Base-by-base conservation (phyloP, 1,284 basidiomycete genomes). In the Cryptococcus sp. region DNA sequence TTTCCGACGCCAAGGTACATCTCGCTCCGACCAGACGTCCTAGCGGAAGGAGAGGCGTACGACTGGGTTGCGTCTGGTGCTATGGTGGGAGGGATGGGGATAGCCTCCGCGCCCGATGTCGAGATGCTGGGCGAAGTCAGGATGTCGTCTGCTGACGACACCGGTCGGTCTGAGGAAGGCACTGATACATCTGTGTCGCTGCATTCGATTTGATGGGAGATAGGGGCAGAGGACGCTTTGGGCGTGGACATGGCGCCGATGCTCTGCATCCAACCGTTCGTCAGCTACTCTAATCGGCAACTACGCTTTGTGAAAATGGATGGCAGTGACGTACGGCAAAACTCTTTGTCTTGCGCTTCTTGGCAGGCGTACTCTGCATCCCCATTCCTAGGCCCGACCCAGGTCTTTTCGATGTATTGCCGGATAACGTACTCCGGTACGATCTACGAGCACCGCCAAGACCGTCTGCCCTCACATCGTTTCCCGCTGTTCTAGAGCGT, bases 321-420 rank as follows among this genome's bases (percentile, higher is more conserved):
- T n/a, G n/a, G n/a, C 22, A 5, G 2, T 7, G 15, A 56, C 53
- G 22, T 35, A 59, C 61, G 5, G 56, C 50, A 41, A 53, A 56
- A 41, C 54, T 53, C n/a, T 22, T 44, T 13, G 40, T 55, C 35
- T 25, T 57, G 8, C 56, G 46, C 25, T 39, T 58, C 40, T 54
- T 59, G 1, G 58, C 66, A 13, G 68, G 68, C 3, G 68, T 70
- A 11, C 62, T 57, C 40, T 57, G 48, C 66, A 70, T 67, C 3
- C 64, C 66, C 68, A 70, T 70, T 1, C 68, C 68, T 20, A 64
- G 41, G 1, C 31, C 13, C 10, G 31, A 25, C 3, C 25, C 25
- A 25, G 25, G 25, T 6, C 59, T 61, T 5, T 25, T 52, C 10
- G 17, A 47, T 42, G 40, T 54, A 41, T 38, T 50, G 19, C 57